Base-by-base conservation (phyloP, 768 basidiomycete species). In the Rhizopogon roseolus region DNA sequence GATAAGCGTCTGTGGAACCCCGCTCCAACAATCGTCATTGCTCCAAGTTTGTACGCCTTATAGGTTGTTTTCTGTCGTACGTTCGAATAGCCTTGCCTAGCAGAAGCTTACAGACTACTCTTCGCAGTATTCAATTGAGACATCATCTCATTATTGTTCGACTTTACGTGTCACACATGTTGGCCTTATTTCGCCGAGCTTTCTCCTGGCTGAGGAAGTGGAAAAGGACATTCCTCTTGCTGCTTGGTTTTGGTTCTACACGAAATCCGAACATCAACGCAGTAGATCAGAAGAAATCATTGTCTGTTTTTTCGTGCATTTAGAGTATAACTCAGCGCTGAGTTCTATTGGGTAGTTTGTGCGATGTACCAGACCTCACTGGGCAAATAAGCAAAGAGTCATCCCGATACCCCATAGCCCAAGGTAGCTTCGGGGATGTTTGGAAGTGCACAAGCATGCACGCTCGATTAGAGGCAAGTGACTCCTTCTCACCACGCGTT, bases 341-440 rank as follows among this genome's bases (percentile, higher is more conserved):
- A 32, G 6, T 46, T 45, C 13, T 19, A 32, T 4, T 19, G 13
- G 32, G 29, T 29, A 29, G 11, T 32, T 16, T n/a, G 38, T 6
- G 10, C 13, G 44, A 13, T 32, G 6, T 46, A 17, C 29, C 14
- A 17, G 44, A 46, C 11, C 44, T 46, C 4, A 46, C 44, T 19
- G 29, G 29, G 17, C 17, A 46, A 32, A 46, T 46, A 32, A 46
- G 44, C 29, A 46, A 46, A 7, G 44, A 32, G 8, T 19, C 11
- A 17, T 45, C 44, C 17, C 44, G 29, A 32, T 46, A 46, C 13
- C 44, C 44, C 6, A 29, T 46, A 29, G 44, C 44, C 2, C 44
- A 46, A 19, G 65, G 65, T 4, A 39, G 8, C 11, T 68, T 57
- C 25, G 65, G 57, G 29, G 63, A 69, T 41, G 41, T 66, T 13